Evolutionary conservation across 2,329 filamentous ascomycete genomes (phyloP), one percentile per base, ranked within the genome.

Genomic region (Ceratocystis cubensis): DNA sequence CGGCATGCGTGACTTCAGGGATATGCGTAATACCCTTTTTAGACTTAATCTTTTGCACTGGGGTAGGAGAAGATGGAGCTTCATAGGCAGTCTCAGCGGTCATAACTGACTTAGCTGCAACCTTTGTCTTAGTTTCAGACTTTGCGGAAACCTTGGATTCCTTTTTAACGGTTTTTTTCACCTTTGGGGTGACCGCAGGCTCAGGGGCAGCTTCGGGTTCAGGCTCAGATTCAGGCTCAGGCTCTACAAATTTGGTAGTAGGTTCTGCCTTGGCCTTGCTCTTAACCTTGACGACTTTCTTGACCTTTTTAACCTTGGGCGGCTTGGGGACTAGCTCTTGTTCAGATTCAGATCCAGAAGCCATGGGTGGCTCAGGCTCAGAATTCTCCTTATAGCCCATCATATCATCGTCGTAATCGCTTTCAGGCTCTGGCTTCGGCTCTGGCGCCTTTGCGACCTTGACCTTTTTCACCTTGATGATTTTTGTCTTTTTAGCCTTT

Each of bases 311-410:
- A 33, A 67, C 46, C 28, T 65, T 67, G 33, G 62, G 69, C 46
- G 69, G 70, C 65, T 69, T 66, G 1, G 69, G 70, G 65, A 70
- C 71, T 57, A 68, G 71, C 37, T 69, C 72, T 25, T 30, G 30
- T 5, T 67, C 63, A 20, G 56, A 56, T 37, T 65, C 66, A 10
- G 67, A 65, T 2, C 44, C 65, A 4, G 17, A 41, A 17, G 45
- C 61, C 5, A 33, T 28, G 10, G 46, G 25, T 50, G 20, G n/a
- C n/a, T 65, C 37, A 17, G 20, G 48, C 22, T 65, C 44, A 48
- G 59, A 64, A 37, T 65, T 63, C 13, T 57, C 63, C 7, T 44
- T 63, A 65, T 63, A 41, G 8, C n/a, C 10, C 28, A 30, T 30
- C 15, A 25, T 10, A 15, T 45, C 53, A n/a, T 41, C 53, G 15